Evolutionary conservation across 1,139 yeast genomes (phyloP), one percentile per base, ranked within the genome.

Genomic region (Geotrichum citri-aurantii): DNA sequence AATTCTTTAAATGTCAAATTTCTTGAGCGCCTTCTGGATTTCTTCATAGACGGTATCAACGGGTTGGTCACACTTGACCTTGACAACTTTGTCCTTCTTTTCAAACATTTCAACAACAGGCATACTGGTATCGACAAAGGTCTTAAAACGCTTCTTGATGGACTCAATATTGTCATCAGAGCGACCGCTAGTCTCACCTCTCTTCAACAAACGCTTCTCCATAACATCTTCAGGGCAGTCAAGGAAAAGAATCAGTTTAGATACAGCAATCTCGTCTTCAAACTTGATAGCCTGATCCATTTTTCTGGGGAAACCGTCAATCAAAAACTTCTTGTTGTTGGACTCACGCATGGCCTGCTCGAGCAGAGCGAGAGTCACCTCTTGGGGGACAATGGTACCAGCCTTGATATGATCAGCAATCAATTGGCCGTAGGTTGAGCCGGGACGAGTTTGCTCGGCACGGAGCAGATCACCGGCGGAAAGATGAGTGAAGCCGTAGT

Each of bases 221-320:
- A 93, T 92, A 59, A 90, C 89, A 53, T 77, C 74, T 74, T 93
- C 98, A 4, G 97, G 95, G 73, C 99, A 93, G 67, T 92, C 96
- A 70, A 93, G 92, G 78, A 89, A 93, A 61, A 93, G 79, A 1
- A 95, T 88, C 74, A 91, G 84, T 51, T 88, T 79, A 56, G 93
- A 83, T 6, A 68, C 82, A 52, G 89, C 92, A 55, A 93, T 52
- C 55, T 84, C 79, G 58, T 87, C 82, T 75, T 93, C 99, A 72
- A 93, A 93, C 37, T 93, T 88, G 55, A 88, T 63, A 0, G 98
- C 98, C 76, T 93, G 99, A 75, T 93, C 99, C 98, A 93, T 92
- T 73, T 92, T 91, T 72, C 99, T 82, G 50, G 99, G 99, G 81
- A 93, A 93, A 1, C 99, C 99, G 72, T 93, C 99, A 59, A 93